These are phyloP conservation scores for Calocybe gangraenosa DNA, from an alignment of 768 basidiomycete genomes.

Conservation along the genomic window DNA sequence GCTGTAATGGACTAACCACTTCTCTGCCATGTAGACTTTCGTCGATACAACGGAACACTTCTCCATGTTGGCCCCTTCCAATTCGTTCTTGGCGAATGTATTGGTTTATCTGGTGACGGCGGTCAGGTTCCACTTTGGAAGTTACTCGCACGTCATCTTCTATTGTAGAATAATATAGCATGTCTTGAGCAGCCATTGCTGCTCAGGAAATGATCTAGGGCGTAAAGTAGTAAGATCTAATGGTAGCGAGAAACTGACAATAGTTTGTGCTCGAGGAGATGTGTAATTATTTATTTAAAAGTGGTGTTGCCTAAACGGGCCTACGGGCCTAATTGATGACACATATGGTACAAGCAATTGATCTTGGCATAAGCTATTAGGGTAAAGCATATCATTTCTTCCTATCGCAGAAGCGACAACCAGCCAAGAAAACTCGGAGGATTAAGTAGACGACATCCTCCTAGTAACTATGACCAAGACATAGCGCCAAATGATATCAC, in stretches of 20 bases:
- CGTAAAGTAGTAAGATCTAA: background rate
- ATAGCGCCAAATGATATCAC: no score
- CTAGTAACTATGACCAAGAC: no score
- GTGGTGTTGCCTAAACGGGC: conserved; percentile 1
- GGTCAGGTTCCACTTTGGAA: conserved; percentile 20
- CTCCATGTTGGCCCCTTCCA: conserved; percentile 47
- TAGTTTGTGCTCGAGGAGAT: background rate
- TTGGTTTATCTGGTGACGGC: conserved; percentile 55
- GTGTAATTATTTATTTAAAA: background rate
- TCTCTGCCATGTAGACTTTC: conserved; percentile 25
- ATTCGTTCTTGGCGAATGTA: conserved; percentile 46
- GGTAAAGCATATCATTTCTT: background rate
- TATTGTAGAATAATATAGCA: conserved; percentile 20
- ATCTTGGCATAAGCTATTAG: background rate
- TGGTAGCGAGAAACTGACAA: background rate
- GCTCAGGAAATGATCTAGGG: background rate
- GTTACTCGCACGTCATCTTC: conserved; percentile 44
- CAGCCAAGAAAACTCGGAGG: no score
- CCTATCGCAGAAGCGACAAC: no score
- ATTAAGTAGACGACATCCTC: no score
- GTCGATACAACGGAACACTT: conserved; percentile 66
- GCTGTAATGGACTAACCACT: conserved; percentile 37
- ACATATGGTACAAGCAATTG: background rate
- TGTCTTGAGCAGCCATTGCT: background rate
- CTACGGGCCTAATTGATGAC: background rate